Percentiles rank a stretch among this genome's conserved stretches.
phyloP scores from a whole-genome alignment of 1,139 yeast species.

The Arxiozyma slooffiae region DNA sequence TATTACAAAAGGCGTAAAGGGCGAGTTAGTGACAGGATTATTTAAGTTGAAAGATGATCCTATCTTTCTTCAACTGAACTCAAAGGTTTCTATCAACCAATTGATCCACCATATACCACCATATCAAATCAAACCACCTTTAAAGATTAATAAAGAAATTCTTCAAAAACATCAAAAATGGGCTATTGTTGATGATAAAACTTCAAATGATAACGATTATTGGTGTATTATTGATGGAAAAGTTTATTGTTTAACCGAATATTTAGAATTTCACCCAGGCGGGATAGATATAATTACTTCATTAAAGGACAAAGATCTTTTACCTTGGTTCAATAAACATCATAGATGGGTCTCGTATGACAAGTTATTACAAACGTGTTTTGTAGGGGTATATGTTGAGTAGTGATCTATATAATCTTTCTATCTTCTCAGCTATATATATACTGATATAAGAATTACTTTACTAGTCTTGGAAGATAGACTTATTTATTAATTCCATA shows the following conservation, averaged over 20 bases:
- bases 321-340: constrained; percentile 64
- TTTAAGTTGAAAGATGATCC: constrained; percentile 4
- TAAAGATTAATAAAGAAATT: constrained; percentile 51
- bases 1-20: constrained; percentile 12
- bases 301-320: constrained; percentile 52
- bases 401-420: background rate
- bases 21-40: constrained; percentile 16
- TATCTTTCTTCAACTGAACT: constrained; percentile 10
- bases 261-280: constrained; percentile 85
- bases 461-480: background rate
- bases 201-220: constrained; percentile 48
- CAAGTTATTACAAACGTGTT: constrained; percentile 65
- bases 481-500: constrained; percentile 33
- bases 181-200: background rate
- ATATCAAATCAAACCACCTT: constrained; percentile 30
- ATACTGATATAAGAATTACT: background rate
- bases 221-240: constrained; percentile 80
- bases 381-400: constrained; percentile 43
- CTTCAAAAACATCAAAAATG: constrained; percentile 42
- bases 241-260: constrained; percentile 78
- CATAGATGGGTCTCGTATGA: constrained; percentile 90
- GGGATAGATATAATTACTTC: constrained; percentile 65
- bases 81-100: constrained; percentile 12
- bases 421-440: background rate
- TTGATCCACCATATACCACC: constrained; percentile 17